Conservation (phyloP, 306 rosid genomes). For the Ormosia semicastrata region DNA sequence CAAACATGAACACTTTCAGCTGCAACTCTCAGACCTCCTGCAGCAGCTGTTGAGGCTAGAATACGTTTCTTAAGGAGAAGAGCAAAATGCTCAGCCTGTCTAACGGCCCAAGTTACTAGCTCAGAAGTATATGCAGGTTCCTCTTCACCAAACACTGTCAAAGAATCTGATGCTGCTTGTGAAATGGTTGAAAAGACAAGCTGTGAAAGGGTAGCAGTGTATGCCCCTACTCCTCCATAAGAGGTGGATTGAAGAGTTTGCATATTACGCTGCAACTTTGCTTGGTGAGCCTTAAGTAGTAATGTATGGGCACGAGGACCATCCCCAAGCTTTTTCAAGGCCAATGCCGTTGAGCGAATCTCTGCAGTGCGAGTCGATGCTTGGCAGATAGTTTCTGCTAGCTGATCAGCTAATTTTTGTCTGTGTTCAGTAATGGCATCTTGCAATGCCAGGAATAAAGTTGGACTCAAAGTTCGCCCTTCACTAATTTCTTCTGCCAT, state of each 20-base stretch:
- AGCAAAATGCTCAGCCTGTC: constrained; percentile 52
- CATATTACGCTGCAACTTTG: constrained; percentile 46
- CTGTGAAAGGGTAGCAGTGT: constrained; percentile 64
- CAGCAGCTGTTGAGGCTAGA: constrained; percentile 68
- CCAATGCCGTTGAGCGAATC: constrained; percentile 59
- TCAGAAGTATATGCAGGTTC: constrained; percentile 86
- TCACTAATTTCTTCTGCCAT: constrained; percentile 39
- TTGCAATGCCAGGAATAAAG: constrained; percentile 42
- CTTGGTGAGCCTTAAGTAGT: constrained; percentile 61
- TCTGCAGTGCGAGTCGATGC: constrained; percentile 61
- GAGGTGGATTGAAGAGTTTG: constrained; percentile 36
- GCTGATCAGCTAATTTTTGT: constrained; percentile 65
- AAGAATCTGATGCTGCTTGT: constrained; percentile 68
- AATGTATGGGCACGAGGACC: constrained; percentile 80
- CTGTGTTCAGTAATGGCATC: constrained; percentile 57
- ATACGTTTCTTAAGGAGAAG: constrained; percentile 60
- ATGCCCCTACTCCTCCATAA: constrained; percentile 44
- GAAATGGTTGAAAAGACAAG: constrained; percentile 75
- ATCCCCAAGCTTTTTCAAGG: constrained; percentile 77
- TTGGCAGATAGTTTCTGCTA: constrained; percentile 68
- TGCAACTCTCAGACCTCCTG: constrained; percentile 72
- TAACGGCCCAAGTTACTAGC: constrained; percentile 92
- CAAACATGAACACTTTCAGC: constrained; percentile 80
- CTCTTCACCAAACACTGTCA: constrained; percentile 65
- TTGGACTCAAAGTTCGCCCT: constrained; percentile 37